Evolutionary conservation across 192 early-diverging fungal species (phyloP).

Genomic region (Coemansia sp.): DNA sequence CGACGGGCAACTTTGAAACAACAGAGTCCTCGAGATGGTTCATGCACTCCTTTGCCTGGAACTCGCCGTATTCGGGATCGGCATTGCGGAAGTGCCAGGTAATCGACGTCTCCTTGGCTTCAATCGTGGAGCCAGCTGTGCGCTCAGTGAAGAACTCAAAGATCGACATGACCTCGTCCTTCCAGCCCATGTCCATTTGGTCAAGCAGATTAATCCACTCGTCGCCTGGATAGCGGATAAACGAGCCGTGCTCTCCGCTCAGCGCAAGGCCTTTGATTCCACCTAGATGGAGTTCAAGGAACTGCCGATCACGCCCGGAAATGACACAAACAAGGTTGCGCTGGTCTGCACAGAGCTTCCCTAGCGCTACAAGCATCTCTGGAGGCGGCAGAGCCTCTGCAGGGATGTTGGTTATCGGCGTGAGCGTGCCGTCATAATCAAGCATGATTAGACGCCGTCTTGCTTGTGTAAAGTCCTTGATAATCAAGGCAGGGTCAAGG

Average conservation of each 20-base stretch:
- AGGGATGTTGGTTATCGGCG: slow-evolving; percentile 85
- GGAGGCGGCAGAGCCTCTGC: slow-evolving; percentile 77
- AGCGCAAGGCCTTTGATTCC: slow-evolving; percentile 73
- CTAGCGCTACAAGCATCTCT: slow-evolving; percentile 77
- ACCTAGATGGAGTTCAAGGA: slow-evolving; percentile 84
- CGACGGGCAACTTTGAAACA: slow-evolving; percentile 90
- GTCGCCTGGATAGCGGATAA: slow-evolving; percentile 80
- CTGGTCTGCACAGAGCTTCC: slow-evolving; percentile 69
- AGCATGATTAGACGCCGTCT: slow-evolving; percentile 85
- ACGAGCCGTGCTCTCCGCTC: slow-evolving; percentile 94
- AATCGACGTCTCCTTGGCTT: slow-evolving; percentile 88
- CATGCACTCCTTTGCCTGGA: slow-evolving; percentile 97
- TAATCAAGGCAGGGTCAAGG: slow-evolving; percentile 30
- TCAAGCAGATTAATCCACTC: slow-evolving; percentile 76
- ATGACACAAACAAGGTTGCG: slow-evolving; percentile 87
- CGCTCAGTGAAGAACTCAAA: slow-evolving; percentile 95
- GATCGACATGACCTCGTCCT: slow-evolving; percentile 88
- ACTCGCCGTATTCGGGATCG: slow-evolving; percentile 91
- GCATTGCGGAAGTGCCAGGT: slow-evolving; percentile 97
- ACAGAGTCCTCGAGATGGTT: slow-evolving; percentile 92
- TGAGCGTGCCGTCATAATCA: slow-evolving; percentile 97
- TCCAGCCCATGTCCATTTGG: slow-evolving; percentile 87
- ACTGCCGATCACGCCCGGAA: slow-evolving; percentile 85
- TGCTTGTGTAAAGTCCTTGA: slow-evolving; percentile 39
- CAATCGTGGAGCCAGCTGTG: slow-evolving; percentile 91